These are phyloP conservation scores for Yamadazyma atlantica DNA, from an alignment of 1,139 yeast genomes.

Conservation along the genomic window DNA sequence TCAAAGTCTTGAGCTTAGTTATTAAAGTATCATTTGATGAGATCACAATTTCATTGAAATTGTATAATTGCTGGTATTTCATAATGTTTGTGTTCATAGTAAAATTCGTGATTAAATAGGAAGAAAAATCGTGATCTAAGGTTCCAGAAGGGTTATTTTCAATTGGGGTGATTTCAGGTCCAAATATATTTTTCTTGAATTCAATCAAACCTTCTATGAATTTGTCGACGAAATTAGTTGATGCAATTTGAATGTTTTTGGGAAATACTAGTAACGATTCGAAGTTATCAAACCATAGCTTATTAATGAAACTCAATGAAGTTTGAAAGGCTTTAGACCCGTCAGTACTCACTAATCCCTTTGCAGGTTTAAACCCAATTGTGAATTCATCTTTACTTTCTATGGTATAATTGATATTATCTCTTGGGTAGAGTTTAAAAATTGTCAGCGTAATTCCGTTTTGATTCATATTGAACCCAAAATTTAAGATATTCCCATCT, in stretches of 20 bases:
- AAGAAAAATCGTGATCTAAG: no score
- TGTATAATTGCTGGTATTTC: constrained; percentile 27
- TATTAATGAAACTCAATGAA: constrained; percentile 17
- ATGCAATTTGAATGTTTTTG: constrained; percentile 14
- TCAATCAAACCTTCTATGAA: constrained; percentile 20
- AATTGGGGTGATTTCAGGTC: background rate
- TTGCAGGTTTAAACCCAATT: constrained; percentile 20
- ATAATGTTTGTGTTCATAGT: constrained; percentile 20
- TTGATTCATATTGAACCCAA: constrained; percentile 22
- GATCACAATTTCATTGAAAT: constrained; percentile 24
- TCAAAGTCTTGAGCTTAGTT: constrained; percentile 6
- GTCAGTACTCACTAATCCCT: no score
- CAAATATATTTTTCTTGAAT: constrained; percentile 16
- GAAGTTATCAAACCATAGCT: constrained; percentile 15
- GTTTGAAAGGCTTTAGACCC: constrained; percentile 8
- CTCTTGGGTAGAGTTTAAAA: constrained; percentile 29
- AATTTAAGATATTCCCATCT: constrained; percentile 30
- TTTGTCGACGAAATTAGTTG: constrained; percentile 13
- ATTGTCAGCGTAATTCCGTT: constrained; percentile 26
- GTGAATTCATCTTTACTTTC: constrained; percentile 25
- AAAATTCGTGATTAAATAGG: constrained; percentile 21
- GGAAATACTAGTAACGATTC: constrained; percentile 23
- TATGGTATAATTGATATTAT: constrained; percentile 30
- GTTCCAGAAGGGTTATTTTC: constrained; percentile 2
- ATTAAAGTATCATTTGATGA: constrained; percentile 16